These are phyloP conservation scores for Microascus cirrosus DNA, from an alignment of 2,329 filamentous ascomycete genomes.

Conservation along the genomic window DNA sequence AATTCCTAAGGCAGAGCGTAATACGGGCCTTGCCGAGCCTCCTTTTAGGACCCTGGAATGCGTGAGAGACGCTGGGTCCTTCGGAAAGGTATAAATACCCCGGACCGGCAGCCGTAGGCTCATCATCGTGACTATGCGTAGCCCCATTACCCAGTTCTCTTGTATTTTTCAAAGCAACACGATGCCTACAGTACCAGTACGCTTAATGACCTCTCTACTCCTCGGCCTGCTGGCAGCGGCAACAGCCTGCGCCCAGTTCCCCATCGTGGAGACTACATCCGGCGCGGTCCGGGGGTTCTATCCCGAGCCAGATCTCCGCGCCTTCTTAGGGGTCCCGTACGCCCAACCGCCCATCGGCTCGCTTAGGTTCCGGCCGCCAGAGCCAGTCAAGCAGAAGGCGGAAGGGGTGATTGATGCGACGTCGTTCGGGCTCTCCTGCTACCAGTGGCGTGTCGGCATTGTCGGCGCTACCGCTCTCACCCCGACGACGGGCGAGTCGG, in stretches of 20 bases:
- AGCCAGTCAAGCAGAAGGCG: conserved; percentile 25
- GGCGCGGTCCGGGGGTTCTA: conserved; percentile 16
- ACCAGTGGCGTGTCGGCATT: conserved; percentile 22
- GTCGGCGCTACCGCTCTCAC: conserved; percentile 7
- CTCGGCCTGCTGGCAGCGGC: neutral
- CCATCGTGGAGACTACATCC: neutral
- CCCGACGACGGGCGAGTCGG: conserved; percentile 27
- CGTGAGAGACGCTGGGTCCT: neutral
- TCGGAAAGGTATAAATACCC: neutral
- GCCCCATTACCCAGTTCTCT: neutral
- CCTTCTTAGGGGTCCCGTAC: conserved; percentile 26
- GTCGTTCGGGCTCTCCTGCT: conserved; percentile 30
- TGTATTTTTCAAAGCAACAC: neutral
- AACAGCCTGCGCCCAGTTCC: neutral
- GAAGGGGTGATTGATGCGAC: conserved; percentile 25
- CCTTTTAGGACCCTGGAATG: neutral
- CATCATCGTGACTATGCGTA: neutral
- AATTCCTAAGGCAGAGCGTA: neutral
- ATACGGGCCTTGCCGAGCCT: neutral
- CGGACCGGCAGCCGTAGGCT: neutral
- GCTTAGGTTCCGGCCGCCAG: conserved; percentile 23
- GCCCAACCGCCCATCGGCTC: conserved; percentile 24
- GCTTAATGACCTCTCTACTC: neutral
- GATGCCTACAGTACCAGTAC: neutral
- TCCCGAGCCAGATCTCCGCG: conserved; percentile 23